These are phyloP conservation scores for Sapria himalayana DNA, from an alignment of 345 rosid species.

Conservation along the genomic window DNA sequence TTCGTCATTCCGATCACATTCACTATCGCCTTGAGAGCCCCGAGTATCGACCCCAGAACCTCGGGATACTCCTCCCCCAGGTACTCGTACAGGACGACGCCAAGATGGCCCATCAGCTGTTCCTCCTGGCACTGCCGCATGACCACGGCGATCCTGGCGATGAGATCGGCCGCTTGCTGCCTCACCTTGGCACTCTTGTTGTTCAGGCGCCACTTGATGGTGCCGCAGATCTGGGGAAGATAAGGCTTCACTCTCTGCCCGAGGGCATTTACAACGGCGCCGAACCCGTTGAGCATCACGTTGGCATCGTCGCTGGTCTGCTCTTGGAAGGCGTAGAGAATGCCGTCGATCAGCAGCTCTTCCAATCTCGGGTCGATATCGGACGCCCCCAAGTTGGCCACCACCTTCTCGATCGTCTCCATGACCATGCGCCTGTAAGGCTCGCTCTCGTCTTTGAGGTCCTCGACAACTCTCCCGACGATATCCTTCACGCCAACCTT, in stretches of 20 bases:
- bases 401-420: conserved; percentile 98
- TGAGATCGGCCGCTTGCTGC: conserved; percentile 97
- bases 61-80: conserved; percentile 98
- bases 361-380: conserved; percentile 88
- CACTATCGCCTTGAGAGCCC: conserved; percentile 95
- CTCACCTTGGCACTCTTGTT: conserved; percentile 99
- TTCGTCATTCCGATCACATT: conserved; percentile 99
- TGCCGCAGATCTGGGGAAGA: conserved; percentile 99
- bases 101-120: conserved; percentile 97
- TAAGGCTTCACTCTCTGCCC: conserved; percentile 96
- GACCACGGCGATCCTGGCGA: conserved; percentile 86
- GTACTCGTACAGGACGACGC: conserved; percentile 88
- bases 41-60: conserved; percentile 91
- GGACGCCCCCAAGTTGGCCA: conserved; percentile 80
- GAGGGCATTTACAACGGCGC: conserved; percentile 91
- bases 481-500: conserved; percentile 96
- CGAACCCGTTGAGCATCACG: conserved; percentile 97
- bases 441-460: conserved; percentile 93
- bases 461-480: conserved; percentile 75
- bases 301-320: conserved; percentile 94
- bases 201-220: conserved; percentile 97
- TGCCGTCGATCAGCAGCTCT: conserved; percentile 92
- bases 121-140: conserved; percentile 99
- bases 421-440: conserved; percentile 86
- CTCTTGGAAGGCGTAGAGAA: conserved; percentile 97